Percentiles rank a stretch among this genome's conserved stretches.
These are phyloP conservation scores for Metarhizium humberi DNA, from an alignment of 2,329 filamentous ascomycete genomes.

Conservation along the genomic window DNA sequence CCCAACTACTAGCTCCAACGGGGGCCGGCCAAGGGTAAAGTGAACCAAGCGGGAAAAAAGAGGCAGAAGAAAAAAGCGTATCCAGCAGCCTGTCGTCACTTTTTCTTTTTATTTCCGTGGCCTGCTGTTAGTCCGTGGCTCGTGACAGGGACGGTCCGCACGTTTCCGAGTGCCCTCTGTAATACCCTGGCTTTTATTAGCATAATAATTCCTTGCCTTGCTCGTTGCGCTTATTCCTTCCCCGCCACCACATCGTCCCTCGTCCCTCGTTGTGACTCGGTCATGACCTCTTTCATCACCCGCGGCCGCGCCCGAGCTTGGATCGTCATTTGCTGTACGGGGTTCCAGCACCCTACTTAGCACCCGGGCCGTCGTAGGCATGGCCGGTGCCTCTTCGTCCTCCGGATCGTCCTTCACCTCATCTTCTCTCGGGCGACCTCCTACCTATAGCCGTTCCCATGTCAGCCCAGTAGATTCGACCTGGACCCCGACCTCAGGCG, in stretches of 20 bases:
- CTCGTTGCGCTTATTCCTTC: background rate
- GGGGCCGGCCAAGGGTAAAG: too few relatives aligned
- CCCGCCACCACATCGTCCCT: background rate
- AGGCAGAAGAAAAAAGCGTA: background rate
- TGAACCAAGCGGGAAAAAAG: background rate
- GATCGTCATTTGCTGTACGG: background rate
- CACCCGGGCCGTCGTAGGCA: constrained; percentile 13
- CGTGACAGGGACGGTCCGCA: background rate
- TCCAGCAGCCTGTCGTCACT: background rate
- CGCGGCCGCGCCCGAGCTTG: background rate
- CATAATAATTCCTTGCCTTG: background rate
- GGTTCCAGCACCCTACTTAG: background rate
- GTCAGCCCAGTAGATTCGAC: constrained; percentile 34
- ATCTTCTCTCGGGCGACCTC: constrained; percentile 32
- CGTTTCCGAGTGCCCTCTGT: background rate
- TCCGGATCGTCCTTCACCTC: constrained; percentile 40
- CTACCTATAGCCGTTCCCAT: constrained; percentile 31
- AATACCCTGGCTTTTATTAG: background rate
- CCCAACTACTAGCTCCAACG: background rate
- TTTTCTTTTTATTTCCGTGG: too few relatives aligned
- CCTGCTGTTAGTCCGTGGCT: background rate
- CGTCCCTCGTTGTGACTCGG: background rate
- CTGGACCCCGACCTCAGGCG: constrained; percentile 35
- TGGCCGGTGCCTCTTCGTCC: constrained; percentile 31
- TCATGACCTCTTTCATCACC: constrained; percentile 1